Evolutionary conservation across 2,329 filamentous ascomycete genomes (phyloP).

Genomic region (Fusarium coffeatum): DNA sequence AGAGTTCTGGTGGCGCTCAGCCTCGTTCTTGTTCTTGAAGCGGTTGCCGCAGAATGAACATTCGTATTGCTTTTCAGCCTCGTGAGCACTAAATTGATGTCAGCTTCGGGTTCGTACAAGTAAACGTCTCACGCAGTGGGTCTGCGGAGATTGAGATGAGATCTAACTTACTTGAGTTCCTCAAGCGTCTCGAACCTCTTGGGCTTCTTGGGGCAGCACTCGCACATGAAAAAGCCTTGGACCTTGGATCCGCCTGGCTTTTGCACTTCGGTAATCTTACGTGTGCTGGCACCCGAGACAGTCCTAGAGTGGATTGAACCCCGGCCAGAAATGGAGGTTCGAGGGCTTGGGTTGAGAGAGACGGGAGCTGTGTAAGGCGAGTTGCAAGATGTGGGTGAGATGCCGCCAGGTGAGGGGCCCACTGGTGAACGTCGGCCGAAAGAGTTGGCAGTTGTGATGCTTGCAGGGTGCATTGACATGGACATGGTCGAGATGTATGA

Average conservation of each 20-base stretch:
- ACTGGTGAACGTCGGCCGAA: constrained; percentile 61
- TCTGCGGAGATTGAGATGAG: background rate
- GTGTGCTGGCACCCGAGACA: constrained; percentile 61
- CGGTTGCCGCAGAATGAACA: constrained; percentile 93
- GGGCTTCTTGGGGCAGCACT: constrained; percentile 40
- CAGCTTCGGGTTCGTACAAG: constrained; percentile 34
- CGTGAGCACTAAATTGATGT: constrained; percentile 73
- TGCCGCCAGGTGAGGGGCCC: constrained; percentile 59
- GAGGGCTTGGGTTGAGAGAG: constrained; percentile 62
- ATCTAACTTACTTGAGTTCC: constrained; percentile 73
- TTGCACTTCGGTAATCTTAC: constrained; percentile 63
- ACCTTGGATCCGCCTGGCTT: constrained; percentile 62
- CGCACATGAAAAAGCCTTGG: constrained; percentile 56
- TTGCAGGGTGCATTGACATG: constrained; percentile 52
- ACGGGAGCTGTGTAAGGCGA: constrained; percentile 63
- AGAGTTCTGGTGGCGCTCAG: constrained; percentile 94
- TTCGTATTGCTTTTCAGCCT: constrained; percentile 95
- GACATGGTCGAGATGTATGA: constrained; percentile 62
- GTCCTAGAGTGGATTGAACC: constrained; percentile 58
- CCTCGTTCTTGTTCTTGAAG: constrained; percentile 99
- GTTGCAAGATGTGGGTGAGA: constrained; percentile 62
- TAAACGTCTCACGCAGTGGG: constrained; percentile 15
- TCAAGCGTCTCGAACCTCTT: constrained; percentile 40
- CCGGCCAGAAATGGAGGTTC: constrained; percentile 57
- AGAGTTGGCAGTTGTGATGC: constrained; percentile 57